These are phyloP conservation scores for Podaxis pistillaris DNA, from an alignment of 768 basidiomycete species.

Conservation along the genomic window DNA sequence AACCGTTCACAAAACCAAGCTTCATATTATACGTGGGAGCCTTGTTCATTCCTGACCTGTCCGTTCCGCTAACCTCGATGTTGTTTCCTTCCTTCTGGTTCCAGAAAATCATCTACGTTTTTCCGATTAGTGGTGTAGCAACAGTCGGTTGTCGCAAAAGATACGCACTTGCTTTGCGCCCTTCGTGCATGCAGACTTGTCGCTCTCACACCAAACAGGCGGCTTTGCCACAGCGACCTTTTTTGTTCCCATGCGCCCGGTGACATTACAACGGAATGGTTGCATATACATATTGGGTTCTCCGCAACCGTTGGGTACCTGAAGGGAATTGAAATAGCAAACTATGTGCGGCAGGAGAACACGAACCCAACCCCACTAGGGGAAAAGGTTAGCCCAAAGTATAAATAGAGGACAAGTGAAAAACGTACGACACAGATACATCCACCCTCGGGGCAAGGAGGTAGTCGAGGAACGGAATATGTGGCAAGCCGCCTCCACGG, in stretches of 20 bases:
- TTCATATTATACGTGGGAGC: conserved; percentile 35
- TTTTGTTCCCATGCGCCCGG: conserved; percentile 27
- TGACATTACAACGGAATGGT: conserved; percentile 38
- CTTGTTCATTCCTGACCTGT: conserved; percentile 42
- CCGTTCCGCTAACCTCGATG: conserved; percentile 36
- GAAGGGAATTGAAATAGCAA: background rate
- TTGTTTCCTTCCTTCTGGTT: conserved; percentile 44
- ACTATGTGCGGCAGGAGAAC: background rate
- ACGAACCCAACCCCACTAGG: background rate
- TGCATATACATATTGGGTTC: conserved; percentile 47
- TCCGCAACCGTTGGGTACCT: conserved; percentile 30
- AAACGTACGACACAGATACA: conserved; percentile 40
- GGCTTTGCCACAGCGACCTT: conserved; percentile 31
- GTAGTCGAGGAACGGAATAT: conserved; percentile 40
- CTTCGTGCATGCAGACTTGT: conserved; percentile 29
- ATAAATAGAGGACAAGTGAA: background rate
- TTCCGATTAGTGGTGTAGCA: no score
- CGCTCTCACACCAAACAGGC: conserved; percentile 41
- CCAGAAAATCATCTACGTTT: conserved; percentile 39
- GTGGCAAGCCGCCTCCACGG: conserved; percentile 43
- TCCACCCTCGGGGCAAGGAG: conserved; percentile 40
- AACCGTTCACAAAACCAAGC: conserved; percentile 34
- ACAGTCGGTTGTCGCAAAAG: background rate
- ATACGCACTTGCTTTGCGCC: conserved; percentile 38
- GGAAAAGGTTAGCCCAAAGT: background rate